Conservation (phyloP, 2,329 filamentous ascomycete species). For the Verticillium alfalfae region DNA sequence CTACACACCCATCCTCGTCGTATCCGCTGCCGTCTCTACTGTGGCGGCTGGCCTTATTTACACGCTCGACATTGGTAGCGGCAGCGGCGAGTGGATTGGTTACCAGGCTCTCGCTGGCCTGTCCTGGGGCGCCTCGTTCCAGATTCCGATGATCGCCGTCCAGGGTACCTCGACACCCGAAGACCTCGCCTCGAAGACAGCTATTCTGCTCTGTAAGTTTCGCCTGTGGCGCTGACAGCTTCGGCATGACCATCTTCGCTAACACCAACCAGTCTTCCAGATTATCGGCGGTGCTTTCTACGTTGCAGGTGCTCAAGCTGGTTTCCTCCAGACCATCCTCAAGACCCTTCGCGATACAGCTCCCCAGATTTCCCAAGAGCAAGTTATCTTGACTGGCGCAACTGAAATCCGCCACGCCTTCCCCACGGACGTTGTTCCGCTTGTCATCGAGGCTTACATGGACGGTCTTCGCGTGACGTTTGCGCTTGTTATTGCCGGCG, state of each 20-base stretch:
- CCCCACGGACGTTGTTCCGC: conserved; percentile 33
- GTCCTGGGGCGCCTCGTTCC: conserved; percentile 35
- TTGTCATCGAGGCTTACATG: conserved; percentile 26
- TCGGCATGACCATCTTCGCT: not conserved
- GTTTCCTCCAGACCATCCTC: conserved; percentile 51
- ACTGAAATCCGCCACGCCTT: conserved; percentile 42
- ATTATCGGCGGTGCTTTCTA: conserved; percentile 40
- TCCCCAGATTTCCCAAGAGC: conserved; percentile 34
- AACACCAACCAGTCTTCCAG: conserved; percentile 23
- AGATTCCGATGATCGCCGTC: conserved; percentile 38
- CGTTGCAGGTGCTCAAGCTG: conserved; percentile 43
- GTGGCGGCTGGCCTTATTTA: conserved; percentile 36
- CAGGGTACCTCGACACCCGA: conserved; percentile 34
- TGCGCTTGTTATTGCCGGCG: conserved; percentile 17
- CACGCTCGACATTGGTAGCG: conserved; percentile 27
- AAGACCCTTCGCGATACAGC: conserved; percentile 37
- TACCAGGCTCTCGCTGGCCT: conserved; percentile 36
- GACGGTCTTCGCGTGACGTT: conserved; percentile 24
- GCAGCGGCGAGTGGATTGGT: conserved; percentile 33
- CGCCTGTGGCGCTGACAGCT: not conserved
- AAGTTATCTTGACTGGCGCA: conserved; percentile 49
- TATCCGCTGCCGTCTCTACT: conserved; percentile 23
- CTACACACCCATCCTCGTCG: conserved; percentile 37
- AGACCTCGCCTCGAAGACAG: conserved; percentile 39
- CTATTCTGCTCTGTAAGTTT: conserved; percentile 31